Evolutionary conservation across 2,329 filamentous ascomycete species (phyloP).

Genomic region (Penicillium sp.): DNA sequence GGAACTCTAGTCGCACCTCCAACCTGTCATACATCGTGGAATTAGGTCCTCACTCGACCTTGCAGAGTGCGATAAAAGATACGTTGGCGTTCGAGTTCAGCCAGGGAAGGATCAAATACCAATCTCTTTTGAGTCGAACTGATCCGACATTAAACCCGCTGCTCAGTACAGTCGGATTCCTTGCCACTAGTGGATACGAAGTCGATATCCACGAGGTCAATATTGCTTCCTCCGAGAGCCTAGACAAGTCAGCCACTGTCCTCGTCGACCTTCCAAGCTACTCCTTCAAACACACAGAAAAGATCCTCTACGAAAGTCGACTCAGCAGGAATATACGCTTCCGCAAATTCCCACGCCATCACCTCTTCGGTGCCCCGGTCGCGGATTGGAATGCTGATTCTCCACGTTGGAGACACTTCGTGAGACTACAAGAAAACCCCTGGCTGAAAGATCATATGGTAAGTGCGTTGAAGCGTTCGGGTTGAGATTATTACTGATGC

Average conservation of each 20-base stretch:
- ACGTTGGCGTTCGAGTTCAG: slow-evolving; percentile 13
- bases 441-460: slow-evolving; percentile 38
- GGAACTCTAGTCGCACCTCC: neutral
- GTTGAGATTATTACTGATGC: slow-evolving; percentile 5
- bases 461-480: too few species aligned
- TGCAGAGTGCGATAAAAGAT: slow-evolving; percentile 35
- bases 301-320: slow-evolving; percentile 31
- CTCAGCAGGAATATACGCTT: slow-evolving; percentile 31
- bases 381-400: slow-evolving; percentile 32
- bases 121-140: slow-evolving; percentile 30
- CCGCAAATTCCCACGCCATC: slow-evolving; percentile 32
- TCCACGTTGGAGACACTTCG: slow-evolving; percentile 35
- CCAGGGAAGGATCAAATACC: slow-evolving; percentile 25
- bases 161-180: slow-evolving; percentile 23
- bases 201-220: slow-evolving; percentile 33
- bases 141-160: slow-evolving; percentile 22
- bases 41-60: slow-evolving; percentile 37
- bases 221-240: slow-evolving; percentile 2
- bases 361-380: slow-evolving; percentile 35
- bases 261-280: slow-evolving; percentile 34
- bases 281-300: slow-evolving; percentile 32
- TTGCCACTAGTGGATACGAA: slow-evolving; percentile 23
- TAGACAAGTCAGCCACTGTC: slow-evolving; percentile 11
- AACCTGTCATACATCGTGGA: slow-evolving; percentile 31
- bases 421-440: slow-evolving; percentile 34